Percentiles rank a stretch among this genome's conserved stretches.
Evolutionary conservation across 768 basidiomycete species (phyloP).

Genomic region (Collybiopsis luxurians): DNA sequence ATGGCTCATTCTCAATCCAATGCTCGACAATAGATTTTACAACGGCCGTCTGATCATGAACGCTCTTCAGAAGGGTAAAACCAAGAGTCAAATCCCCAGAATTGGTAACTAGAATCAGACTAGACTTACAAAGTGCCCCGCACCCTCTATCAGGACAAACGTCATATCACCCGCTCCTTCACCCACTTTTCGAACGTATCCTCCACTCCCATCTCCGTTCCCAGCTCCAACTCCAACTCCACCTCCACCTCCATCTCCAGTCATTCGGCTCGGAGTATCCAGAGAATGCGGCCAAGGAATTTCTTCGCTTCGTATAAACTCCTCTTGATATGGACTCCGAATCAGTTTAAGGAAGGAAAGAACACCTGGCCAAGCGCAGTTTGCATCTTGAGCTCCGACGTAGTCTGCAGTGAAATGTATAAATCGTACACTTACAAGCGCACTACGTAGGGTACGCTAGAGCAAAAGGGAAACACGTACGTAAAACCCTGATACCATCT

Average conservation of each 20-base stretch:
- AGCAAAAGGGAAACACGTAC: slow-evolving; percentile 14
- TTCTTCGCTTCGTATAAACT: slow-evolving; percentile 23
- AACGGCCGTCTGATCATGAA: slow-evolving; percentile 19
- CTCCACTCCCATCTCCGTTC: slow-evolving; percentile 15
- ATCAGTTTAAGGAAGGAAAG: slow-evolving; percentile 27
- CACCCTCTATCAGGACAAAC: slow-evolving; percentile 26
- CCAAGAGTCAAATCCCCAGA: background rate
- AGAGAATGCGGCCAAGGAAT: slow-evolving; percentile 25
- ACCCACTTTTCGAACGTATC: slow-evolving; percentile 24
- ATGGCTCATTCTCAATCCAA: slow-evolving; percentile 20
- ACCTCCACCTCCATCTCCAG: too few species aligned
- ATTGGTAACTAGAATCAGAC: background rate
- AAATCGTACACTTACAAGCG: background rate
- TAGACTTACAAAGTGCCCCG: slow-evolving; percentile 29
- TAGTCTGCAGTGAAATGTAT: slow-evolving; percentile 17
- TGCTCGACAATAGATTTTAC: slow-evolving; percentile 20
- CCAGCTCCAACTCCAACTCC: too few species aligned
- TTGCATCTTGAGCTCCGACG: slow-evolving; percentile 26
- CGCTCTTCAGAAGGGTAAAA: slow-evolving; percentile 11
- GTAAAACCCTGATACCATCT: slow-evolving; percentile 26
- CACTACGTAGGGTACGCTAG: too few species aligned
- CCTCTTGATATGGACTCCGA: slow-evolving; percentile 20
- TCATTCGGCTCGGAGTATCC: too few species aligned
- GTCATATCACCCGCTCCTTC: slow-evolving; percentile 33
- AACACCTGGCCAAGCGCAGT: slow-evolving; percentile 26